Evolutionary conservation across 2,329 filamentous ascomycete species (phyloP), one percentile per base, ranked within the genome.

Genomic region (Leptographium procerum): DNA sequence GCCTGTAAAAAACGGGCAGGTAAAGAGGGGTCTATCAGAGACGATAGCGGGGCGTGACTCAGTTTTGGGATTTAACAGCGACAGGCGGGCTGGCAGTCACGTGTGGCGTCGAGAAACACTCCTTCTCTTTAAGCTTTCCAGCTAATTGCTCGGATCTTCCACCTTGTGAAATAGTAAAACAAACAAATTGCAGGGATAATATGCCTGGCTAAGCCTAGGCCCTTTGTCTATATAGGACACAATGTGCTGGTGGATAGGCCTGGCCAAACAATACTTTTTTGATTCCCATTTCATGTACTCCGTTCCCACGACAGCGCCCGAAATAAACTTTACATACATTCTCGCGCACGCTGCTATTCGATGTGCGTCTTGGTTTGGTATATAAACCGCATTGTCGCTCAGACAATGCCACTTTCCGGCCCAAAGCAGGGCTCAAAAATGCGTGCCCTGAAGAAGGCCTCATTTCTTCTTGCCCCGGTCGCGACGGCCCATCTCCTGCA

Each of bases 401-500:
- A n/a, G n/a, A n/a, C n/a, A n/a, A n/a, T n/a, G n/a, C n/a, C n/a
- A n/a, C n/a, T n/a, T n/a, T n/a, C 31, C 31, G 10, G 10, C 31
- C 31, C 31, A 33, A 10, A 5, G 31, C 31, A 33, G 31, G 10
- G 31, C 14, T 16, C 13, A 28, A 22, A 29, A n/a, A n/a, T n/a
- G 52, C 28, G 19, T 16, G 40, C 19, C 40, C 40, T n/a, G 7
- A 3, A 8, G n/a, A 19, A 43, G 9, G 8, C 40, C 40, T 34
- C 48, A 51, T 45, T 36, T 59, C 33, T 69, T 69, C 65, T 75
- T 77, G 53, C 73, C 73, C 59, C 74, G 69, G 62, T 74, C 72
- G 60, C 73, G 69, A 19, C 76, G 73, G 26, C 77, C 77, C 28
- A 68, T 67, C 59, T 80, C 77, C 64, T 80, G 60, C 29, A 75